These are phyloP conservation scores for Calonectria pauciramosa DNA, from an alignment of 2,329 filamentous ascomycete genomes.

Conservation along the genomic window DNA sequence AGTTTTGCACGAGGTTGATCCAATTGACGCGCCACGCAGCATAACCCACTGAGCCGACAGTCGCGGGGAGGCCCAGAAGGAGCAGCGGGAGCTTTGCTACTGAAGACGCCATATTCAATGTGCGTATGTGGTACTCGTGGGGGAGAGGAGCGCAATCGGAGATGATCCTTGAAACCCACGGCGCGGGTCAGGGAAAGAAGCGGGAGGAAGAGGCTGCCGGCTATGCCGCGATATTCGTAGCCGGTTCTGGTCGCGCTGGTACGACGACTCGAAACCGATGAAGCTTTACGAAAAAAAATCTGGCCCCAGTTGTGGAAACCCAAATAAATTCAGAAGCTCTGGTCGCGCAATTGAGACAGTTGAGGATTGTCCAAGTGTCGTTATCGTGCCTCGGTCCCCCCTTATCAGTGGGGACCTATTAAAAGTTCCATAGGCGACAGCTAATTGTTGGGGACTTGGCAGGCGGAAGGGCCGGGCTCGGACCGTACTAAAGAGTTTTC, in stretches of 20 bases:
- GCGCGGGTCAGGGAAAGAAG: not conserved
- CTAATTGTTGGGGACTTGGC: slow-evolving; percentile 25
- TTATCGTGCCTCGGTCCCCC: slow-evolving; percentile 38
- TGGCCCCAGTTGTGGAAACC: not conserved
- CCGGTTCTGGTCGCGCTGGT: not conserved
- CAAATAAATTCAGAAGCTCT: not conserved
- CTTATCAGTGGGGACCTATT: slow-evolving; percentile 32
- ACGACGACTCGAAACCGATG: not conserved
- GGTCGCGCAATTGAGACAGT: slow-evolving; percentile 13
- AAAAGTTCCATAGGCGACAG: slow-evolving; percentile 19
- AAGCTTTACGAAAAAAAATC: not conserved
- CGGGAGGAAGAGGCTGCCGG: not conserved
- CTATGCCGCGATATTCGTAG: not conserved
- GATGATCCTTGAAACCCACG: not conserved
- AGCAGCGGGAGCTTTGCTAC: slow-evolving; percentile 51
- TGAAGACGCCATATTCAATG: slow-evolving; percentile 50
- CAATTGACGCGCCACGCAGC: slow-evolving; percentile 62
- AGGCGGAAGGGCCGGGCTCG: not conserved
- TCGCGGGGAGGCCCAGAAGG: slow-evolving; percentile 53
- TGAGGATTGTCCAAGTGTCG: not conserved
- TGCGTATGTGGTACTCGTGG: not conserved
- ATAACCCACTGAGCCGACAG: slow-evolving; percentile 60
- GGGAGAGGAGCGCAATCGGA: not conserved
- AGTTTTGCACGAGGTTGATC: slow-evolving; percentile 53
- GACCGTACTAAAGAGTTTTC: not conserved